Conservation (phyloP, 495 filamentous ascomycete species). For the Penicillium odoratum region DNA sequence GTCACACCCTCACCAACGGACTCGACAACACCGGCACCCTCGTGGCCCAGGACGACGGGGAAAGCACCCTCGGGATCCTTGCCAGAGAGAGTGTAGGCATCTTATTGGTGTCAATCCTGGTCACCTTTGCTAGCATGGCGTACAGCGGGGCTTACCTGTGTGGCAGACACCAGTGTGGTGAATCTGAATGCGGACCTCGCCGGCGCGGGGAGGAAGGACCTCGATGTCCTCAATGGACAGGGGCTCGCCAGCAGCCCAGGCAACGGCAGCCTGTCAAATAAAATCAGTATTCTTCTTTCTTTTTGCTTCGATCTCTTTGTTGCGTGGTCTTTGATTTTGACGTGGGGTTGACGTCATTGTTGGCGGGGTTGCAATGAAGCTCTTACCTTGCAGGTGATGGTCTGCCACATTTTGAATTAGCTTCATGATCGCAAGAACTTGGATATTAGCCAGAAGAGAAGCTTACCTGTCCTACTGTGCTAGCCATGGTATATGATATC, state of each 20-base stretch:
- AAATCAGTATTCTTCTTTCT: constrained; percentile 1
- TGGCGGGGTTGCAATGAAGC: constrained; percentile 5
- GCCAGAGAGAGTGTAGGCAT: constrained; percentile 97
- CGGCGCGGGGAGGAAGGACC: constrained; percentile 84
- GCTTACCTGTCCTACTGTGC: constrained; percentile 59
- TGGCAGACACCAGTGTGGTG: constrained; percentile 98
- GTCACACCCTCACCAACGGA: constrained; percentile 95
- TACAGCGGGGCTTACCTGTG: constrained; percentile 62
- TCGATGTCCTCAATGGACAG: constrained; percentile 89
- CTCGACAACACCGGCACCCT: constrained; percentile 96
- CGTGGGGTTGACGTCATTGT: constrained; percentile 18
- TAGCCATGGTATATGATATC: constrained; percentile 35
- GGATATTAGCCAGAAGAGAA: not conserved
- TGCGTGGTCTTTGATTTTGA: not conserved
- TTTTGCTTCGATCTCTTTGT: not conserved
- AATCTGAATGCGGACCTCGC: constrained; percentile 96
- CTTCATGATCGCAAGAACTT: not conserved
- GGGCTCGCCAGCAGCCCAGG: constrained; percentile 92
- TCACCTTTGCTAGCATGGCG: not conserved
- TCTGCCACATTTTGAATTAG: constrained; percentile 40
- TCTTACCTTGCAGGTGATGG: constrained; percentile 72
- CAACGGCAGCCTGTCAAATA: constrained; percentile 76
- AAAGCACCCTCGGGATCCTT: constrained; percentile 99
- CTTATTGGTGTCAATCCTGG: constrained; percentile 40
- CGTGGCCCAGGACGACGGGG: constrained; percentile 93